phyloP scores from a whole-genome alignment of 139 green algal genomes.

The Chlorella sorokiniana region DNA sequence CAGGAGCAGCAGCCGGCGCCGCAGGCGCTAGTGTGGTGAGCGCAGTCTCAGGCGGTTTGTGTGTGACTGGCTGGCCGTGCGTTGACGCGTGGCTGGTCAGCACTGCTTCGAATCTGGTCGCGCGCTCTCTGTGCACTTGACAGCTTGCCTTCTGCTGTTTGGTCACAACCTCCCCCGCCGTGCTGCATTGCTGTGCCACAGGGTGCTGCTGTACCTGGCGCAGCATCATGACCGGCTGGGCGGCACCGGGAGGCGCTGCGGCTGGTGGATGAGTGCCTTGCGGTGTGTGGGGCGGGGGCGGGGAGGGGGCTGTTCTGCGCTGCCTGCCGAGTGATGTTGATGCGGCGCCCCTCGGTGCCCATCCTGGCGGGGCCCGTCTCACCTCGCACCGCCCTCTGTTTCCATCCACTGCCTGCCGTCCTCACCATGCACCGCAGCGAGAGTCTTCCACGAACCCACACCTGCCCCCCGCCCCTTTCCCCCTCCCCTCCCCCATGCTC shows the following conservation, averaged over 20 bases:
- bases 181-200: no score
- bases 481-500: not conserved
- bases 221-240: slow-evolving; percentile 82
- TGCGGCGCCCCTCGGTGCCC: no score
- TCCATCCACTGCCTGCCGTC: no score
- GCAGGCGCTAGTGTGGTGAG: slow-evolving; percentile 60
- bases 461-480: not conserved
- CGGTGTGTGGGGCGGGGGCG: not conserved
- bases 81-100: no score
- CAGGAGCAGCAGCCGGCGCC: slow-evolving; percentile 17
- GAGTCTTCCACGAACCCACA: not conserved
- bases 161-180: not conserved
- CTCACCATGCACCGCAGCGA: not conserved
- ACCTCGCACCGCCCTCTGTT: no score
- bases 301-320: not conserved
- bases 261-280: slow-evolving; percentile 64
- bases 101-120: not conserved
- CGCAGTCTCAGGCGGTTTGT: not conserved
- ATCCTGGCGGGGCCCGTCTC: no score
- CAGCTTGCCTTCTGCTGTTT: not conserved
- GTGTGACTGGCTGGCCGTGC: not conserved
- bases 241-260: slow-evolving; percentile 69
- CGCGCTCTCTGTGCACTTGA: not conserved
- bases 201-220: slow-evolving; percentile 79
- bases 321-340: no score